Percentiles rank a stretch among this genome's conserved stretches.
phyloP scores from a whole-genome alignment of 305 asterid genomes.

The Ilex paraguariensis region DNA sequence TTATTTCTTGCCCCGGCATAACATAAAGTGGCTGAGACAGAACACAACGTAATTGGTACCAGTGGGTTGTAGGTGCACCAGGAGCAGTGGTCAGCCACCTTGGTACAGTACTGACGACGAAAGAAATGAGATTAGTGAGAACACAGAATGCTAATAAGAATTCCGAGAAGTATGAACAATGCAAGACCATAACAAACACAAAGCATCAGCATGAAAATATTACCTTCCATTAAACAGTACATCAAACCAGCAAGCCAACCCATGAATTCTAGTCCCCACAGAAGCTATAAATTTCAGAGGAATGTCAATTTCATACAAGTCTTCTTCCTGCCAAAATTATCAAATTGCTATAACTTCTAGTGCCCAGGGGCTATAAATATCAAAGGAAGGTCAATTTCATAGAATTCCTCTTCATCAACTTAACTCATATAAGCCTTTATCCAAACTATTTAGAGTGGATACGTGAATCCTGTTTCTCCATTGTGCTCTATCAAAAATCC shows the following conservation, averaged over 20 bases:
- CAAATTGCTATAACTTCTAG: too few species aligned
- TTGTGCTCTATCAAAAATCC: too few species aligned
- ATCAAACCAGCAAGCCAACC: conserved; percentile 99
- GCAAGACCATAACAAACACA: conserved; percentile 1
- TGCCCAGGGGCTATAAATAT: too few species aligned
- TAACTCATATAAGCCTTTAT: too few species aligned
- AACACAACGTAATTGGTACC: conserved; percentile 99
- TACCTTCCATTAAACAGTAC: conserved; percentile 96
- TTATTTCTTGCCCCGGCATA: conserved; percentile 98
- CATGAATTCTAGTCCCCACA: conserved; percentile 91
- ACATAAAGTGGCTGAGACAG: conserved; percentile 91
- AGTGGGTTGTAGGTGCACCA: conserved; percentile 95
- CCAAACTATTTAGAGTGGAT: too few species aligned
- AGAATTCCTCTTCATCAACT: too few species aligned
- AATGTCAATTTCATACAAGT: conserved; percentile 78
- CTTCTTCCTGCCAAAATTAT: conserved; percentile 71
- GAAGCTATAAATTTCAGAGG: conserved; percentile 75
- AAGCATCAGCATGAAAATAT: conserved; percentile 14
- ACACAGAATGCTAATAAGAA: not conserved
- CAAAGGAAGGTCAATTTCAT: not conserved
- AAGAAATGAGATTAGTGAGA: conserved; percentile 17
- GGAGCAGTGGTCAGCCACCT: conserved; percentile 99
- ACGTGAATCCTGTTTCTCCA: too few species aligned
- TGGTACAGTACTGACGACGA: conserved; percentile 65
- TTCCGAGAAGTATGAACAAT: not conserved